A percentile compares a stretch with the other conserved stretches of the same genome.
Evolutionary conservation across 805 yeast genomes (phyloP).

Genomic region (Lipomyces mesembrius): DNA sequence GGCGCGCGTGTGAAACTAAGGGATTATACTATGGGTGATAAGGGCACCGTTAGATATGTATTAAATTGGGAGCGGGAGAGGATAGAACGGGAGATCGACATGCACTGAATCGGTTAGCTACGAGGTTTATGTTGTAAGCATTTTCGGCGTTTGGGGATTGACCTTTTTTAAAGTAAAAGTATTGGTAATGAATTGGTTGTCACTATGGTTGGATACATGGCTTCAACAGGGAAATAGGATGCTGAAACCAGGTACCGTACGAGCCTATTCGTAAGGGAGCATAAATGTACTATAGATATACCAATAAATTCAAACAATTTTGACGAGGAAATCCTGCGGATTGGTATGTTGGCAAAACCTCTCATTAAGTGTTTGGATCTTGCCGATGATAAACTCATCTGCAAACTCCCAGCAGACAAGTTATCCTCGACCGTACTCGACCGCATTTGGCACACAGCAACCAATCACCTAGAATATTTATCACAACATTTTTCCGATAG

Average conservation of each 20-base stretch:
- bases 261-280: too few relatives aligned
- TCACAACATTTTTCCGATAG: neutral
- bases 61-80: constrained; percentile 30
- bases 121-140: neutral
- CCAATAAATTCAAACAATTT: neutral
- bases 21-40: constrained; percentile 31
- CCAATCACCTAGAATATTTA: neutral
- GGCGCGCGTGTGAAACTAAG: constrained; percentile 10
- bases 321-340: too few relatives aligned
- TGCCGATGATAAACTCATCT: too few relatives aligned
- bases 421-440: neutral
- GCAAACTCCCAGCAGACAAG: too few relatives aligned
- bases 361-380: too few relatives aligned
- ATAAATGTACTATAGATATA: too few relatives aligned
- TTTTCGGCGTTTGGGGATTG: neutral
- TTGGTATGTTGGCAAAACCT: neutral
- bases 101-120: neutral
- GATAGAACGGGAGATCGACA: constrained; percentile 17
- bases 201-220: too few relatives aligned
- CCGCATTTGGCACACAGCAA: neutral
- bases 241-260: too few relatives aligned
- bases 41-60: constrained; percentile 35
- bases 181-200: too few relatives aligned
- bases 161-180: neutral
- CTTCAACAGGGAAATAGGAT: too few relatives aligned